Evolutionary conservation across 2,329 filamentous ascomycete species (phyloP).

Genomic region (Epicoccum sorghinum): DNA sequence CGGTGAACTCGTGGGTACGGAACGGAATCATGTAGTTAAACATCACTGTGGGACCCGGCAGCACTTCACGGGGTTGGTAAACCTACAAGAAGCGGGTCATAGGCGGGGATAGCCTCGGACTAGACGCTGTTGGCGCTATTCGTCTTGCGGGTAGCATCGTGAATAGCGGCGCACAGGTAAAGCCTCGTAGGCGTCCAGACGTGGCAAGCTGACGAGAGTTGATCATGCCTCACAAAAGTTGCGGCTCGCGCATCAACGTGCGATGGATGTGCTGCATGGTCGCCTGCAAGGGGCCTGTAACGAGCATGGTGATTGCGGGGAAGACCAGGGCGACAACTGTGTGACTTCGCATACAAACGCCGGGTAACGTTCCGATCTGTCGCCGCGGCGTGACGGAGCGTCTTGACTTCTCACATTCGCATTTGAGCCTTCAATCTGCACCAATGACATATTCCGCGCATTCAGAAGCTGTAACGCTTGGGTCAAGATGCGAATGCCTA

Average conservation of each 20-base stretch:
- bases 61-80: constrained; percentile 2
- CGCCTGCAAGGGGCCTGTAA: constrained; percentile 47
- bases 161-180: constrained; percentile 41
- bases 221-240: constrained; percentile 27
- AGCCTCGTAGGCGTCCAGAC: constrained; percentile 29
- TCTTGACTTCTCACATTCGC: constrained; percentile 11
- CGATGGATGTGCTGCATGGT: constrained; percentile 44
- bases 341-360: constrained; percentile 30
- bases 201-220: constrained; percentile 38
- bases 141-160: constrained; percentile 33
- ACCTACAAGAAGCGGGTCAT: constrained; percentile 15
- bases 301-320: constrained; percentile 48
- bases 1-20: constrained; percentile 22
- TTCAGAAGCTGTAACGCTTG: not conserved
- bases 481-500: not conserved
- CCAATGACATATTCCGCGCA: not conserved
- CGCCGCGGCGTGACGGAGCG: constrained; percentile 32
- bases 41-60: constrained; percentile 15
- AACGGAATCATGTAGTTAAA: constrained; percentile 23
- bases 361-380: constrained; percentile 16
- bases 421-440: constrained; percentile 25
- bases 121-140: constrained; percentile 45
- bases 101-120: constrained; percentile 44
- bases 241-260: constrained; percentile 39
- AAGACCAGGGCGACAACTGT: constrained; percentile 29